Conservation (phyloP, 305 asterid species). For the Fraxinus albicans region DNA sequence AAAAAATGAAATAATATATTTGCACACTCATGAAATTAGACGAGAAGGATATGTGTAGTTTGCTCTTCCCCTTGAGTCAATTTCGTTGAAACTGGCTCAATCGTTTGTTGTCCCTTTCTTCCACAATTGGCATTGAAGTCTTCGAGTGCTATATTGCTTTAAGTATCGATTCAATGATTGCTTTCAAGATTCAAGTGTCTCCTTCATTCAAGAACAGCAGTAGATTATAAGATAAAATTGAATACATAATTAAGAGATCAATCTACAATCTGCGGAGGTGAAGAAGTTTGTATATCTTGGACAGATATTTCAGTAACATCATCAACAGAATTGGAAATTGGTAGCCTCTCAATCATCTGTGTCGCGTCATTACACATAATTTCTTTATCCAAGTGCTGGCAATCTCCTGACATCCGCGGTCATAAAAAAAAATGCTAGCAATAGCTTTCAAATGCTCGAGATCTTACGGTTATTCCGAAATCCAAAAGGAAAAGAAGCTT, state of each 20-base stretch:
- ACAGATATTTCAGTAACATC: slow-evolving; percentile 53
- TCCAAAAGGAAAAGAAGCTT: slow-evolving; percentile 70
- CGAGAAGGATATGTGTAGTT: no score
- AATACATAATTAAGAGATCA: neutral
- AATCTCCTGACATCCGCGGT: no score
- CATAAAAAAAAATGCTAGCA: slow-evolving; percentile 45
- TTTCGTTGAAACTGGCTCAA: no score
- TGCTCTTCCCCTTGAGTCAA: no score
- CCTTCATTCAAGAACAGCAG: neutral
- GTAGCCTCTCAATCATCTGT: slow-evolving; percentile 20
- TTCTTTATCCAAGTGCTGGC: slow-evolving; percentile 56
- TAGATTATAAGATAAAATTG: neutral
- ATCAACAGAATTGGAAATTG: slow-evolving; percentile 27
- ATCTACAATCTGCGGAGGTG: slow-evolving; percentile 36
- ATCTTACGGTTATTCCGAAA: slow-evolving; percentile 59
- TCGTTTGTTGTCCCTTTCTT: no score
- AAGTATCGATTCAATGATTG: no score
- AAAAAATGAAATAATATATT: no score
- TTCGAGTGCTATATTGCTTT: no score
- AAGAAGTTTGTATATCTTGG: slow-evolving; percentile 45
- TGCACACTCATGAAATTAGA: no score
- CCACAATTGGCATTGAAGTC: no score
- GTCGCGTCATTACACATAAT: slow-evolving; percentile 39
- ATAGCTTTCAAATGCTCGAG: slow-evolving; percentile 69
- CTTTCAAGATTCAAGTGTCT: no score